Evolutionary conservation across 140 eudicot genomes (phyloP).

Genomic region (Senecio squalidus): DNA sequence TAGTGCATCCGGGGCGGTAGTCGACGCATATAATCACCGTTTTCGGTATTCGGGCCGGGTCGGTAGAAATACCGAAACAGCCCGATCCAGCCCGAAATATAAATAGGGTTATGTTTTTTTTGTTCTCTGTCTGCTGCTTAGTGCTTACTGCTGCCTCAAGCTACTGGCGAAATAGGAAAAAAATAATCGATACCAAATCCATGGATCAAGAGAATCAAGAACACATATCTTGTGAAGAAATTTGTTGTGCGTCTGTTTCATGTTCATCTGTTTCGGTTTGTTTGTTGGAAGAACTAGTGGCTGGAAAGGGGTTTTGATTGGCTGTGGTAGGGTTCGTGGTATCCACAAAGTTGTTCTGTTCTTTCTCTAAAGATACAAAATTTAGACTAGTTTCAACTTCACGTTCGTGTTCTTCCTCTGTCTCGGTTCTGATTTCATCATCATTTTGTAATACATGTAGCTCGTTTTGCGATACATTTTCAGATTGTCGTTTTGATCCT

Average conservation of each 20-base stretch:
- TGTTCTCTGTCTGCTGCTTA: too few relatives aligned
- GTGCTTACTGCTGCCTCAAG: too few relatives aligned
- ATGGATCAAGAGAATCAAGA: too few relatives aligned
- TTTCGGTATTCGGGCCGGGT: too few relatives aligned
- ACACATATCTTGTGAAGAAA: conserved; percentile 20
- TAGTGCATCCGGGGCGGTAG: too few relatives aligned
- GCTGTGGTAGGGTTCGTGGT: conserved; percentile 14
- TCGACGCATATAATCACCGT: too few relatives aligned
- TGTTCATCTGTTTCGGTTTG: conserved; percentile 19
- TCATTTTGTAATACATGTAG: conserved; percentile 14
- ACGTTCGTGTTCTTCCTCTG: conserved; percentile 30
- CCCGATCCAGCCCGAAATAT: too few relatives aligned
- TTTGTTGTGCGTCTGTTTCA: conserved; percentile 21
- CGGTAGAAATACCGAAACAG: too few relatives aligned
- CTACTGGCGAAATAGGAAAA: too few relatives aligned
- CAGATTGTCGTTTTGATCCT: conserved; percentile 17
- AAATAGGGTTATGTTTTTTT: too few relatives aligned
- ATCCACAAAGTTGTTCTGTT: conserved; percentile 20
- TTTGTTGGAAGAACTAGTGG: conserved; percentile 25
- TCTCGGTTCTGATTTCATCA: conserved; percentile 12
- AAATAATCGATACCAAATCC: too few relatives aligned
- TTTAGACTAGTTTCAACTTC: conserved; percentile 17
- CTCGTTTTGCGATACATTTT: conserved; percentile 16
- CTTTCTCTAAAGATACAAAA: conserved; percentile 31
- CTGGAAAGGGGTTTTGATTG: conserved; percentile 14